Evolutionary conservation across 2,329 filamentous ascomycete genomes (phyloP).

Genomic region (Mollisiaceae sp.): DNA sequence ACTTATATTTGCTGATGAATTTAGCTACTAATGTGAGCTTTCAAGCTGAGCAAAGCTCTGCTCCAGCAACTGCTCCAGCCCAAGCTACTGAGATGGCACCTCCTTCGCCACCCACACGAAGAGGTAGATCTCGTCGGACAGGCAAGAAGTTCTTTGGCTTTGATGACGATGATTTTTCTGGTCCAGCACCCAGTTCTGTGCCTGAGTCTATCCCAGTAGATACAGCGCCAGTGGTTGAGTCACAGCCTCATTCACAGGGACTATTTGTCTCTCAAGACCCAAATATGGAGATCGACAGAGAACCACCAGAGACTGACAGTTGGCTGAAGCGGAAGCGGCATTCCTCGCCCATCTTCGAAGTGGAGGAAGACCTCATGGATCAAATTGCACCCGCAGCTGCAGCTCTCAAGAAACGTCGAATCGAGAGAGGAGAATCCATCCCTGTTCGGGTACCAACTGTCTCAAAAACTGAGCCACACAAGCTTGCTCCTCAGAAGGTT

Average conservation of each 20-base stretch:
- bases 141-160: constrained; percentile 73
- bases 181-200: constrained; percentile 35
- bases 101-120: constrained; percentile 24
- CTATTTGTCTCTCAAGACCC: constrained; percentile 63
- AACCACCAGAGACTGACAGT: constrained; percentile 25
- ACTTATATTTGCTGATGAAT: background rate
- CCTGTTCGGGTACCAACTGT: constrained; percentile 25
- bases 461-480: constrained; percentile 36
- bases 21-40: constrained; percentile 24
- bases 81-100: constrained; percentile 24
- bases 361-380: constrained; percentile 62
- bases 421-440: constrained; percentile 51
- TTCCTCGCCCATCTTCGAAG: constrained; percentile 45
- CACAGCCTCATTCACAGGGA: constrained; percentile 43
- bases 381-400: constrained; percentile 77
- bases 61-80: constrained; percentile 11
- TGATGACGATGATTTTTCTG: constrained; percentile 57
- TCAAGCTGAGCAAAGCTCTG: constrained; percentile 26
- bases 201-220: constrained; percentile 42
- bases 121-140: constrained; percentile 47
- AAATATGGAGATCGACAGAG: constrained; percentile 26
- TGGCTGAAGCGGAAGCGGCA: constrained; percentile 48
- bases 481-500: constrained; percentile 33
- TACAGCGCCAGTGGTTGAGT: constrained; percentile 22
- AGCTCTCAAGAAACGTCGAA: constrained; percentile 77